Conservation (phyloP, 805 yeast species). For the Kazachstania viticola region DNA sequence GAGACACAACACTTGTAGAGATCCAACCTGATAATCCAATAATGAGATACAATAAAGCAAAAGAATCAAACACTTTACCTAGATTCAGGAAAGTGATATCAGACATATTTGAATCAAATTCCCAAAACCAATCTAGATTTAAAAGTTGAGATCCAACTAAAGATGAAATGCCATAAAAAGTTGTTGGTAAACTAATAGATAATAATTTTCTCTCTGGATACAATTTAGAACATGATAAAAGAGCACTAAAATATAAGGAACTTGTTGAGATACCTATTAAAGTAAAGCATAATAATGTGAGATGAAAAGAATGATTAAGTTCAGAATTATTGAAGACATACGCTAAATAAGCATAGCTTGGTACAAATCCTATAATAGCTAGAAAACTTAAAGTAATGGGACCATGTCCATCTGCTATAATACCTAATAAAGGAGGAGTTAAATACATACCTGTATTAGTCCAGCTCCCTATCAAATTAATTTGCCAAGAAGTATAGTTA, state of each 20-base stretch:
- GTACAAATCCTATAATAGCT: slow-evolving; percentile 49
- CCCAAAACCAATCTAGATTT: slow-evolving; percentile 32
- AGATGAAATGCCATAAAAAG: slow-evolving; percentile 77
- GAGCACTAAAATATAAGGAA: slow-evolving; percentile 55
- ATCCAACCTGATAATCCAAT: slow-evolving; percentile 52
- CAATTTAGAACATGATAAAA: slow-evolving; percentile 76
- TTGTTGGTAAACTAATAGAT: slow-evolving; percentile 80
- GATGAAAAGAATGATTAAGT: slow-evolving; percentile 14
- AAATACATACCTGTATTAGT: slow-evolving; percentile 76
- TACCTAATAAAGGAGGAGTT: slow-evolving; percentile 72
- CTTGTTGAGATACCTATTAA: slow-evolving; percentile 65
- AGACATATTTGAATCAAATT: slow-evolving; percentile 6
- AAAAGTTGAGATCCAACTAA: slow-evolving; percentile 58
- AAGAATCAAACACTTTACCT: slow-evolving; percentile 38
- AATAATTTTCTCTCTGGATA: slow-evolving; percentile 66
- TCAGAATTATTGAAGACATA: slow-evolving; percentile 22
- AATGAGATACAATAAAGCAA: slow-evolving; percentile 41
- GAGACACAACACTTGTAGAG: slow-evolving; percentile 52
- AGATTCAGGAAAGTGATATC: slow-evolving; percentile 32
- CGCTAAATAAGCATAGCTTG: slow-evolving; percentile 49
- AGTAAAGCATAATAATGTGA: slow-evolving; percentile 40
- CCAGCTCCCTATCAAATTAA: slow-evolving; percentile 63
- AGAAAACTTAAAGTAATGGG: slow-evolving; percentile 59
- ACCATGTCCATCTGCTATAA: slow-evolving; percentile 76
- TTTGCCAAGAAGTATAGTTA: slow-evolving; percentile 51